Conservation (phyloP, 2,329 filamentous ascomycete species). For the Aphanoascus verrucosus region DNA sequence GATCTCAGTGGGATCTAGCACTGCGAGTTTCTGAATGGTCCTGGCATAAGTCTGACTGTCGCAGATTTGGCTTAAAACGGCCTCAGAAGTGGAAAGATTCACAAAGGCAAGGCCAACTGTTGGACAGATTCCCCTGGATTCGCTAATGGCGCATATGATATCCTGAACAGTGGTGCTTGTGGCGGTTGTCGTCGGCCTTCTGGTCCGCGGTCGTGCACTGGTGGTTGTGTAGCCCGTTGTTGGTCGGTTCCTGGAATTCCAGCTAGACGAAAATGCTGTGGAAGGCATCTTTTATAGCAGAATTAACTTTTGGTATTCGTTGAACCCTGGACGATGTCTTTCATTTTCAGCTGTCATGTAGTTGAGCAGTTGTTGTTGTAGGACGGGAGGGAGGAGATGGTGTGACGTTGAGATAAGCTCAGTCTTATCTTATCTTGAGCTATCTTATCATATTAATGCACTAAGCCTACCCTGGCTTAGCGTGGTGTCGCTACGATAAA, state of each 20-base stretch:
- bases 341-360: background rate
- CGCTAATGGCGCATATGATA: conserved; percentile 77
- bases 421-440: conserved; percentile 8
- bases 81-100: conserved; percentile 75
- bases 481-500: background rate
- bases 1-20: conserved; percentile 70
- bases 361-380: background rate
- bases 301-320: background rate
- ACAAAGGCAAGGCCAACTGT: conserved; percentile 78
- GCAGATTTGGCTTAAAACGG: conserved; percentile 77
- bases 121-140: conserved; percentile 76
- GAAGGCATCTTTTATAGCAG: conserved; percentile 2
- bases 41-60: conserved; percentile 87
- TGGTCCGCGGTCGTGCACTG: conserved; percentile 43
- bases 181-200: conserved; percentile 44
- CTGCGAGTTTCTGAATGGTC: conserved; percentile 74
- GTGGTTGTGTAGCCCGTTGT: conserved; percentile 17
- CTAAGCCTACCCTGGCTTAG: conserved; percentile 1
- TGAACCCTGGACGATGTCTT: too few species aligned
- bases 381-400: background rate
- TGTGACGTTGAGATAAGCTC: conserved; percentile 6
- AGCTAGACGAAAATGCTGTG: background rate
- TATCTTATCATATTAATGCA: background rate
- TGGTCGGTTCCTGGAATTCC: conserved; percentile 12
- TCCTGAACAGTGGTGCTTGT: conserved; percentile 52